Evolutionary conservation across 805 yeast genomes (phyloP).

Genomic region (Saccharomycopsis vini): DNA sequence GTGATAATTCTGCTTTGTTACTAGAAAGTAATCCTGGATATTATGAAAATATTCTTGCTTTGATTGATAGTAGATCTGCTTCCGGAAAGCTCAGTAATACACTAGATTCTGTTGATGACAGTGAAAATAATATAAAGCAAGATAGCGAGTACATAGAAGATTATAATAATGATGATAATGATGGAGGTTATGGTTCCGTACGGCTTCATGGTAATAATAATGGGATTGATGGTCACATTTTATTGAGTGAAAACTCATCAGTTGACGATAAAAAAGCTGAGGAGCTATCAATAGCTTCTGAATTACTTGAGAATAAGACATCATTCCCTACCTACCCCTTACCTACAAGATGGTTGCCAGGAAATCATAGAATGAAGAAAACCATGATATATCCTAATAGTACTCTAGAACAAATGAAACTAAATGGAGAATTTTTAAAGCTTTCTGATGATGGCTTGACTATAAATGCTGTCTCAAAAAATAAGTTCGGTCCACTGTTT

Average conservation of each 20-base stretch:
- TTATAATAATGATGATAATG: background rate
- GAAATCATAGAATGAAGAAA: constrained; percentile 7
- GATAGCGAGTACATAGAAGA: background rate
- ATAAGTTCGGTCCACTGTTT: constrained; percentile 1
- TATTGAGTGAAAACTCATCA: background rate
- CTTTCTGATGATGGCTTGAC: constrained; percentile 7
- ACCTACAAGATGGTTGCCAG: constrained; percentile 15
- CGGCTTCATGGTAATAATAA: background rate
- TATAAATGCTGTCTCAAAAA: constrained; percentile 7
- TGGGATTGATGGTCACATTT: constrained; percentile 3
- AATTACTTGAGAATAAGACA: background rate
- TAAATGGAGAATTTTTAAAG: constrained; percentile 5
- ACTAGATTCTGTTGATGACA: too few relatives aligned
- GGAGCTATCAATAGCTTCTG: background rate
- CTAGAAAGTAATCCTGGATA: background rate
- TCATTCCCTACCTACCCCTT: constrained; percentile 5
- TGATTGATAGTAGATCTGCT: background rate
- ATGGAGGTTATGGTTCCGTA: background rate
- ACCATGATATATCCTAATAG: background rate
- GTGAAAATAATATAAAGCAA: background rate
- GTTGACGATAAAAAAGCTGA: background rate
- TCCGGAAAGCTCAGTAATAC: too few relatives aligned
- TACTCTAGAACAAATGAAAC: background rate
- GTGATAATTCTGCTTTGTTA: constrained; percentile 2
- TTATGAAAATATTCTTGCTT: background rate